These are phyloP conservation scores for Zygoascus sp. DNA, from an alignment of 1,139 yeast species.

Conservation along the genomic window DNA sequence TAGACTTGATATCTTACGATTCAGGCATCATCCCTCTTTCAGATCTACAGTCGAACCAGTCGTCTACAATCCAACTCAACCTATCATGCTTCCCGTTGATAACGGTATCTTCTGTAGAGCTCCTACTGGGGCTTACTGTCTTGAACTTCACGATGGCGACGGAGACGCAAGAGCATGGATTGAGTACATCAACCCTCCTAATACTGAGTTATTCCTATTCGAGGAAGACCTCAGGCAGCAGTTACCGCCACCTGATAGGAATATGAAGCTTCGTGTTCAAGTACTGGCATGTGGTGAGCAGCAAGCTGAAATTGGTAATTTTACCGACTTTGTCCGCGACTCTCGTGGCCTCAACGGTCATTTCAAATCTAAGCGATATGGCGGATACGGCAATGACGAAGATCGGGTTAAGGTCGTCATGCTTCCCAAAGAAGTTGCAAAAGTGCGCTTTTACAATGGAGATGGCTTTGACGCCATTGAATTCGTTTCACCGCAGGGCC, in stretches of 20 bases:
- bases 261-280: slow-evolving; percentile 34
- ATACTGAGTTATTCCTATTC: slow-evolving; percentile 46
- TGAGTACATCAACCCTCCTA: slow-evolving; percentile 62
- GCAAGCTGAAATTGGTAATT: slow-evolving; percentile 29
- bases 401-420: slow-evolving; percentile 23
- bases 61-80: slow-evolving; percentile 33
- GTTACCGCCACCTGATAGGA: slow-evolving; percentile 41
- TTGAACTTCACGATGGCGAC: slow-evolving; percentile 55
- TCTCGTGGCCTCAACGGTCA: background rate
- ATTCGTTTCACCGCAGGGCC: slow-evolving; percentile 27
- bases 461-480: slow-evolving; percentile 74
- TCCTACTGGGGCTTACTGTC: slow-evolving; percentile 62
- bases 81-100: slow-evolving; percentile 44
- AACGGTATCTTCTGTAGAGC: slow-evolving; percentile 51
- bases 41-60: slow-evolving; percentile 59
- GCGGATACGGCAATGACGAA: slow-evolving; percentile 25
- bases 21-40: slow-evolving; percentile 76
- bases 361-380: slow-evolving; percentile 19
- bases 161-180: slow-evolving; percentile 62
- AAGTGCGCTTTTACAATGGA: slow-evolving; percentile 64
- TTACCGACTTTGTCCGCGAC: slow-evolving; percentile 20
- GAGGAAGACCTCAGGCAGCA: slow-evolving; percentile 44
- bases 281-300: slow-evolving; percentile 42
- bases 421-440: slow-evolving; percentile 28
- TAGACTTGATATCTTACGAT: slow-evolving; percentile 70